Percentiles rank a stretch among this genome's conserved stretches.
phyloP scores from a whole-genome alignment of 805 yeast species.

The Limtongia smithiae region DNA sequence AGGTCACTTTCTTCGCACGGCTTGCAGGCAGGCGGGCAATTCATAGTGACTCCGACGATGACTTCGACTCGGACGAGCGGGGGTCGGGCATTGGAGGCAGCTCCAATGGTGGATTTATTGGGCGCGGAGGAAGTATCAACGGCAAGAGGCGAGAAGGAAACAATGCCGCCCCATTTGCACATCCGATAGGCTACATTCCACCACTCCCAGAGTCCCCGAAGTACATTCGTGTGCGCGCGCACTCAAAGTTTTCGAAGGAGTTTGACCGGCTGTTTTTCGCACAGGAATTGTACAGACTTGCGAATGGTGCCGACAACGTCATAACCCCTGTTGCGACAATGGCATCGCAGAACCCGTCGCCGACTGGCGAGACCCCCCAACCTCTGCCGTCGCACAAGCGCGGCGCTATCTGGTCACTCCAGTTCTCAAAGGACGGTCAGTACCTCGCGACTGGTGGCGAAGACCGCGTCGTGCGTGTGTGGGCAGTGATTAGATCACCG shows the following conservation, averaged over 20 bases:
- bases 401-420: conserved; percentile 66
- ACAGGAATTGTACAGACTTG: conserved; percentile 34
- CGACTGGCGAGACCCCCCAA: conserved; percentile 6
- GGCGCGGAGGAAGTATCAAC: not conserved
- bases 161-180: conserved; percentile 33
- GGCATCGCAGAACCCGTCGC: conserved; percentile 8
- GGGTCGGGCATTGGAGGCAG: too few species aligned
- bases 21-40: not conserved
- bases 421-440: conserved; percentile 76
- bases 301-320: not conserved
- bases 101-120: not conserved
- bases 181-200: conserved; percentile 31
- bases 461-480: conserved; percentile 61
- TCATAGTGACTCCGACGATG: not conserved
- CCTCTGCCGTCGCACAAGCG: conserved; percentile 24
- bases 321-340: not conserved
- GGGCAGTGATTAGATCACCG: conserved; percentile 77
- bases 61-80: conserved; percentile 5
- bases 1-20: not conserved
- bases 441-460: conserved; percentile 82
- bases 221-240: conserved; percentile 37
- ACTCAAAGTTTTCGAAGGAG: conserved; percentile 33
- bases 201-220: conserved; percentile 34
- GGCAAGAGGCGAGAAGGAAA: conserved; percentile 33
- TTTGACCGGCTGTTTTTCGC: conserved; percentile 38